Percentiles rank a stretch among this genome's conserved stretches.
These are phyloP conservation scores for Trichoderma sp. DNA, from an alignment of 2,329 filamentous ascomycete species.

Conservation along the genomic window DNA sequence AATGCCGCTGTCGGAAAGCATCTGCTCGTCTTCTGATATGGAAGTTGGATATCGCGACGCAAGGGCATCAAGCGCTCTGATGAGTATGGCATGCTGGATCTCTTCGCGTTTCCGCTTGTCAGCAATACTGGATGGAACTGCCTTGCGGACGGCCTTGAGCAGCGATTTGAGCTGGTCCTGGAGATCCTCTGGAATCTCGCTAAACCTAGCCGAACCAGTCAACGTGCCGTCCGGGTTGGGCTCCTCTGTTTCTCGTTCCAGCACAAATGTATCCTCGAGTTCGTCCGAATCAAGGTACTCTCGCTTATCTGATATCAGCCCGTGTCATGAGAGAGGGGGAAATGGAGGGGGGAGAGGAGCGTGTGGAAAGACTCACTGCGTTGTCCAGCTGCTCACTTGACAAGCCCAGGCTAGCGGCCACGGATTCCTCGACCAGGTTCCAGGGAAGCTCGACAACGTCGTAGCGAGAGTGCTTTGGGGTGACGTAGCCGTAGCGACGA, in stretches of 20 bases:
- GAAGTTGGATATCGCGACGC: conserved; percentile 49
- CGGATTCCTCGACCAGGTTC: conserved; percentile 55
- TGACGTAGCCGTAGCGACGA: conserved; percentile 86
- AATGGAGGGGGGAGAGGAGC: neutral
- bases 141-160: conserved; percentile 53
- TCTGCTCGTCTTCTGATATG: conserved; percentile 45
- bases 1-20: conserved; percentile 40
- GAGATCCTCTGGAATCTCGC: conserved; percentile 54
- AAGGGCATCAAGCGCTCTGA: conserved; percentile 43
- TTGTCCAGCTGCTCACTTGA: conserved; percentile 45
- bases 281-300: conserved; percentile 62
- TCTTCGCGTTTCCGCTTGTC: conserved; percentile 56
- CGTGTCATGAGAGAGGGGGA: neutral
- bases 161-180: conserved; percentile 54
- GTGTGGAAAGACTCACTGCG: conserved; percentile 44
- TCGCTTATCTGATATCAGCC: conserved; percentile 37
- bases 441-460: conserved; percentile 81
- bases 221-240: conserved; percentile 54
- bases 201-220: conserved; percentile 42
- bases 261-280: conserved; percentile 73
- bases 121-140: conserved; percentile 46
- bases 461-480: conserved; percentile 71
- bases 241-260: conserved; percentile 59
- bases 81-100: conserved; percentile 47
- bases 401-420: conserved; percentile 45